Evolutionary conservation across 1,139 yeast genomes (phyloP).

Genomic region (Magnusiomyces suaveolens): DNA sequence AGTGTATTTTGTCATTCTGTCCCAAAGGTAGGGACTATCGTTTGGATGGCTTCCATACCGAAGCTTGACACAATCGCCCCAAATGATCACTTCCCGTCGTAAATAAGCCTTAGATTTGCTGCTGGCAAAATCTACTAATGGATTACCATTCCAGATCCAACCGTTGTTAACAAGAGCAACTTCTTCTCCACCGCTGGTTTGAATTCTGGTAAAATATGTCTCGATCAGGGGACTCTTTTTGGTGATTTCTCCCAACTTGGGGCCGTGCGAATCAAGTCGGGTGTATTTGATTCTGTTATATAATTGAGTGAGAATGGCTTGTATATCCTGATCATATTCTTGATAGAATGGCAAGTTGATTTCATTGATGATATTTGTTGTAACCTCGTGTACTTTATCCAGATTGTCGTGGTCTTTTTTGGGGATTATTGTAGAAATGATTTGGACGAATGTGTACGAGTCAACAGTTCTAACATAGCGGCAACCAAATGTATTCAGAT

Average conservation of each 20-base stretch:
- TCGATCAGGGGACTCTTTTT: slow-evolving; percentile 58
- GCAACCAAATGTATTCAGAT: slow-evolving; percentile 35
- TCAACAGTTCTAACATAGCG: slow-evolving; percentile 51
- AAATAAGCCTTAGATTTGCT: slow-evolving; percentile 67
- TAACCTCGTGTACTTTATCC: slow-evolving; percentile 36
- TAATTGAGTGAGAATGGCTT: slow-evolving; percentile 55
- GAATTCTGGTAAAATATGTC: slow-evolving; percentile 74
- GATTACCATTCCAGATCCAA: slow-evolving; percentile 98
- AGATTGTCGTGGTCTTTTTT: slow-evolving; percentile 22
- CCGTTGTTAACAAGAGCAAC: slow-evolving; percentile 84
- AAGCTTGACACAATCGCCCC: slow-evolving; percentile 96
- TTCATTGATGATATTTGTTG: slow-evolving; percentile 56
- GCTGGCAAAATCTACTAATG: slow-evolving; percentile 88
- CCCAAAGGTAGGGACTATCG: slow-evolving; percentile 87
- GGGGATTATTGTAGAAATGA: slow-evolving; percentile 34
- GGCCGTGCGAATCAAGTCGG: slow-evolving; percentile 73
- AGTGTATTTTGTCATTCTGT: slow-evolving; percentile 73
- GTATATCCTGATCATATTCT: slow-evolving; percentile 66
- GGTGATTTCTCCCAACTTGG: slow-evolving; percentile 57
- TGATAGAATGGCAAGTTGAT: slow-evolving; percentile 64
- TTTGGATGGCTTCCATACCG: slow-evolving; percentile 68
- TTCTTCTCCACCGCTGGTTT: slow-evolving; percentile 40
- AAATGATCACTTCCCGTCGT: slow-evolving; percentile 85
- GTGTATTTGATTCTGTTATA: slow-evolving; percentile 65
- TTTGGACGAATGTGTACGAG: slow-evolving; percentile 40